Evolutionary conservation across 2,329 filamentous ascomycete genomes (phyloP), one percentile per base, ranked within the genome.

Genomic region (Pezicula carpinea): DNA sequence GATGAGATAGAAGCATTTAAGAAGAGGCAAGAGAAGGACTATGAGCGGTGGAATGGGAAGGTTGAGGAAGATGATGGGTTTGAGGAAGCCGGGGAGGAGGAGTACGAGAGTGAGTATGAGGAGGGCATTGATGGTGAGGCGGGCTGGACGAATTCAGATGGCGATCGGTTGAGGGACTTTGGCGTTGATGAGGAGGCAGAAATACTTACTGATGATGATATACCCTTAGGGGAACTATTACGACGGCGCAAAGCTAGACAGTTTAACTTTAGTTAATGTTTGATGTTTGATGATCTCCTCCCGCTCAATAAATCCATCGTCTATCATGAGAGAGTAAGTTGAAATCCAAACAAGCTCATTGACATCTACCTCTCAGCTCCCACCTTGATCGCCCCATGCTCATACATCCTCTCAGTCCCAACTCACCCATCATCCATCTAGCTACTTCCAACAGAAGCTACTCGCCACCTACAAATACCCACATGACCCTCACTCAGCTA

Each of bases 171-270:
- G 42, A 73, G 77, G 35, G 88, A 93, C 58, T 93, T 83, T 59
- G 88, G 88, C 2, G 87, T 93, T 0, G 88, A 92, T 56, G 85
- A 89, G 58, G 85, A 87, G 13, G 77, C 76, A 0, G 84, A 89
- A 50, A 72, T 76, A 39, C 15, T 63, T 22, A 74, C 76, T 53
- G 72, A 75, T 35, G 77, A 81, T 51, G 82, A 90, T 56, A 68
- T 92, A 13, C 87, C 87, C 0, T 66, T 92, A 34, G 81, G 78
- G 4, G 82, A 89, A 60, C 58, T 92, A 13, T 66, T 90, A 38
- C 69, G 79, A 40, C 70, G 81, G 53, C 69, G 81, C 52, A 78
- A 71, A 47, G 52, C 51, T 21, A 46, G 43, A 43, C 14, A 38
- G 6, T 38, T 10, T 29, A 29, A 29, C 26, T 29, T 29, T 29